Evolutionary conservation across 2,329 filamentous ascomycete genomes (phyloP), one percentile per base, ranked within the genome.

Genomic region (Penicillium janthinellum): DNA sequence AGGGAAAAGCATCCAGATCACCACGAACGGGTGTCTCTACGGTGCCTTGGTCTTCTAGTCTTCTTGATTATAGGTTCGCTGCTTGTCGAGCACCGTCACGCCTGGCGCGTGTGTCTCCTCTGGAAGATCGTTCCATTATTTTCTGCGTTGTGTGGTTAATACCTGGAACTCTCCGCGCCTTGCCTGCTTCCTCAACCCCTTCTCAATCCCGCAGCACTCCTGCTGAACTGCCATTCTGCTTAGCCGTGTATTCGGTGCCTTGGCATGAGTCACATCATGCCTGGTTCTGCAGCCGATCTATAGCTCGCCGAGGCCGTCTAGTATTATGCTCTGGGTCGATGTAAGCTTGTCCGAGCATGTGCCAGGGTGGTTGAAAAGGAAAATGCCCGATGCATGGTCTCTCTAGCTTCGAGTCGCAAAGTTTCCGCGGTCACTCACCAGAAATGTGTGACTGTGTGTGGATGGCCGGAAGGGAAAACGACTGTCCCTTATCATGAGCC

Each of bases 1-100:
- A 4, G 14, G n/a, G 80, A 82, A 56, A 25, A 42, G 22, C 17
- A 37, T 47, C 25, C 34, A 35, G 31, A 49, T 14, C 37, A 8
- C 45, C 22, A n/a, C 14, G 12, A 14, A 38, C n/a, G 34, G 10
- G 17, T 49, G 53, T 10, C 34, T 35, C 31, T 37, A 25, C 14
- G 47, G 57, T 64, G 50, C 53, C 54, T 55, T 50, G 48, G 41
- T 44, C 53, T 54, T 31, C 20, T 34, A 38, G 37, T 58, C 57
- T 53, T 56, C 48, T 28, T 38, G 34, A 17, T 52, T 20, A 39
- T 38, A 20, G 34, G 12, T 25, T 55, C 37, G 41, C 41, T 58
- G 17, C 49, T 52, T 52, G 35, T 57, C 58, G 55, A 62, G 57
- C 39, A 52, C 54, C 49, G n/a, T 52, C 51, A 58, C 50, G 35